Evolutionary conservation across 306 rosid genomes (phyloP), one percentile per base, ranked within the genome.

Genomic region (Fragaria ananassa): DNA sequence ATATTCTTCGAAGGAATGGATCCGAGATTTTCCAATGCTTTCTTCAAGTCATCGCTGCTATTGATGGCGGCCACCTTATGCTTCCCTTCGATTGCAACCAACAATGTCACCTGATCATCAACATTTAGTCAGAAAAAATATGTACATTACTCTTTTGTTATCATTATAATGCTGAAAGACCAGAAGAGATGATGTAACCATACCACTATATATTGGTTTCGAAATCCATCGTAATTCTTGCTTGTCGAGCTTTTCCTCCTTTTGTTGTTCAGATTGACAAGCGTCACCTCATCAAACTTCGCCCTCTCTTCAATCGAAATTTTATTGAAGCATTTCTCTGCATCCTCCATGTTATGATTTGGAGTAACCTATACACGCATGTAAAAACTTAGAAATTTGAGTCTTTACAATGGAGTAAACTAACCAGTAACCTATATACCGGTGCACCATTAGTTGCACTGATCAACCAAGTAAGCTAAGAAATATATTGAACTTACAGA

Each of bases 231-330:
- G 75, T 81, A 89, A 18, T 6, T 88, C 78, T 79, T 87, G 84
- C 86, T 90, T 74, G 88, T 76, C 29, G 97, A 82, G 81, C 93
- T 31, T 14, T 62, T 91, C 86, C 82, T 90, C 84, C 86, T 92
- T 63, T 90, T 81, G 83, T 81, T 95, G 82, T 92, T 95, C 51
- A 95, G 97, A 78, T 95, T 95, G 79, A 95, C 91, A 31, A 95
- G 90, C 6, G 99, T 95, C 83, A 92, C 99, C 77, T 95, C 99
- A 75, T 95, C 97, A 82, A 95, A 95, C 76, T 95, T 95, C 13
- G 97, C 97, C n/a, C 96, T 87, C 73, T 95, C 98, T 85, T 95
- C 98, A 72, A 95, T 95, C 63, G 97, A 95, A 85, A 92, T 90
- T 86, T 90, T 93, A 83, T 92, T 92, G 84, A 95, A 95, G 57